These are phyloP conservation scores for Nitzschia inconspicua DNA, from an alignment of 108 stramenopile species.

Conservation along the genomic window DNA sequence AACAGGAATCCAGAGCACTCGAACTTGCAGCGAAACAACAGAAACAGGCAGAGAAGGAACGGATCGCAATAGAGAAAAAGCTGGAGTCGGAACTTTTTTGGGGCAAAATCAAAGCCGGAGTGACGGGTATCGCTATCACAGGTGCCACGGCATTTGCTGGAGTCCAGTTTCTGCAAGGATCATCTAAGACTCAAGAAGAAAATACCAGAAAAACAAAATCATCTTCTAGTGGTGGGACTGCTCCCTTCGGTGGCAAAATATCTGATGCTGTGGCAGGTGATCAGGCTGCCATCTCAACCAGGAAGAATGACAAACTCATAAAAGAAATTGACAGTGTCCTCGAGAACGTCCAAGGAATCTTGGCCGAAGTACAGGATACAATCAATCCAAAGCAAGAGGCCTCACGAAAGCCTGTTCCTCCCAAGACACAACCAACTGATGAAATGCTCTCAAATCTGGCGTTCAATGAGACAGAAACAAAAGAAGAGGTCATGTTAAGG, in stretches of 20 bases:
- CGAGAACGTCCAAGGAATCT: neutral
- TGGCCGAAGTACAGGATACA: constrained; percentile 1
- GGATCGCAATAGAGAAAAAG: neutral
- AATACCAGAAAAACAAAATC: too few species aligned
- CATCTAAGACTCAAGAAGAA: too few species aligned
- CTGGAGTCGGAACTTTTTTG: too few species aligned
- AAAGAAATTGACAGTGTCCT: constrained; percentile 2
- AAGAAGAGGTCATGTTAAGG: neutral
- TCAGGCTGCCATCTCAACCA: neutral
- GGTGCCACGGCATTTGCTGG: too few species aligned
- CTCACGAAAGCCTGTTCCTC: too few species aligned
- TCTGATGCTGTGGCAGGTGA: too few species aligned
- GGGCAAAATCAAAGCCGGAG: too few species aligned
- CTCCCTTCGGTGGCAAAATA: too few species aligned
- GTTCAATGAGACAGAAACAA: neutral
- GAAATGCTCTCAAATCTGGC: neutral
- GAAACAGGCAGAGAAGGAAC: neutral
- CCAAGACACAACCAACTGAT: constrained; percentile 1
- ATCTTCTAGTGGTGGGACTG: too few species aligned
- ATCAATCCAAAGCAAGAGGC: too few species aligned
- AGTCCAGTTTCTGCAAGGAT: too few species aligned
- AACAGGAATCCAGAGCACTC: neutral
- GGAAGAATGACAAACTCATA: neutral
- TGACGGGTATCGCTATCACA: too few species aligned
- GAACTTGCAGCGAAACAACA: neutral